These are phyloP conservation scores for Leishmania martiniquensis DNA, from an alignment of 208 protist species.

Conservation along the genomic window DNA sequence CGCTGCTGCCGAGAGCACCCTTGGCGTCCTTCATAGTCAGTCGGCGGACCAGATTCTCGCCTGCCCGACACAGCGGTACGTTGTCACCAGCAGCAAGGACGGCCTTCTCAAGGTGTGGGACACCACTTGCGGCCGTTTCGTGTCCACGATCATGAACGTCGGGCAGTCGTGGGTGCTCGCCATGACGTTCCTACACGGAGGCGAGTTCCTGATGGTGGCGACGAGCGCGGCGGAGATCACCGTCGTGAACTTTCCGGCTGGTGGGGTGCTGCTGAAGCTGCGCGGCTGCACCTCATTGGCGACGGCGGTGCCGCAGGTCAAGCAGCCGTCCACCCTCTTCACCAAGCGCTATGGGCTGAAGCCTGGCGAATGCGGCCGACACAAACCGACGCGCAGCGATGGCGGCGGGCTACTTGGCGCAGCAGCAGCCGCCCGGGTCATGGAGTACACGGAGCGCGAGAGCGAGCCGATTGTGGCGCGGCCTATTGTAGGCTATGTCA, in stretches of 20 bases:
- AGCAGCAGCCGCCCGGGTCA: constrained; percentile 42
- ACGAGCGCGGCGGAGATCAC: constrained; percentile 85
- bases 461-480: constrained; percentile 47
- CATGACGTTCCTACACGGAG: constrained; percentile 72
- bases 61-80: constrained; percentile 35
- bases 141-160: constrained; percentile 69
- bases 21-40: constrained; percentile 60
- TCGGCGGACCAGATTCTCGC: constrained; percentile 69
- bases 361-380: constrained; percentile 73
- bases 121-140: constrained; percentile 50
- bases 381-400: constrained; percentile 41
- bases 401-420: constrained; percentile 43
- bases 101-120: constrained; percentile 86
- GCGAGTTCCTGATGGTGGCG: constrained; percentile 77
- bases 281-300: constrained; percentile 68
- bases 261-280: constrained; percentile 75
- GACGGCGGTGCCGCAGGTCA: constrained; percentile 55
- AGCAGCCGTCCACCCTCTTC: constrained; percentile 54
- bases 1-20: constrained; percentile 43
- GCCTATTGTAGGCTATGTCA: constrained; percentile 73
- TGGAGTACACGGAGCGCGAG: constrained; percentile 42
- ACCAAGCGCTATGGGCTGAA: constrained; percentile 75
- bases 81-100: constrained; percentile 81
- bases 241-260: constrained; percentile 68
- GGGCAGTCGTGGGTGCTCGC: constrained; percentile 74